Conservation (phyloP, 176 grass and related monocot genomes). For the Secale cereale region DNA sequence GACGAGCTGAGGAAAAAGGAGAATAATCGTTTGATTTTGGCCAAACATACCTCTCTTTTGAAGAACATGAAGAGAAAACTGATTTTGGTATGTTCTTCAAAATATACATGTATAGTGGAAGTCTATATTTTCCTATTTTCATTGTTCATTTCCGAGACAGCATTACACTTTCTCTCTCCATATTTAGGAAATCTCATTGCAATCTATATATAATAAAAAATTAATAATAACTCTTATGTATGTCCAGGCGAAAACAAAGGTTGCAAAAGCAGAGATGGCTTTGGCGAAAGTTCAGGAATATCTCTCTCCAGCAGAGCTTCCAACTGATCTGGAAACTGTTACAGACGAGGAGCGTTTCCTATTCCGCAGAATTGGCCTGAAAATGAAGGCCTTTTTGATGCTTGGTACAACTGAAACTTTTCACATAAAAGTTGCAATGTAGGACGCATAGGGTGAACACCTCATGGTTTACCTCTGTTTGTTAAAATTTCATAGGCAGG, state of each 20-base stretch:
- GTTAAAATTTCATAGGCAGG: conserved; percentile 48
- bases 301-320: conserved; percentile 67
- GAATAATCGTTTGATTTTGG: conserved; percentile 56
- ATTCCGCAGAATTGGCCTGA: conserved; percentile 75
- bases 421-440: conserved; percentile 22
- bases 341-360: conserved; percentile 86
- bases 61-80: conserved; percentile 80
- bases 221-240: conserved; percentile 9
- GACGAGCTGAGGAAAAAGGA: conserved; percentile 55
- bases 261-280: conserved; percentile 85
- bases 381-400: conserved; percentile 78
- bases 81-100: conserved; percentile 51
- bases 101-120: conserved; percentile 8
- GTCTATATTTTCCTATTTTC: conserved; percentile 3
- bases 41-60: conserved; percentile 74
- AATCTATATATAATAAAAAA: conserved; percentile 6
- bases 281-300: conserved; percentile 80
- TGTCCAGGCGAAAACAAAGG: conserved; percentile 71
- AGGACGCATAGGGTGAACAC: conserved; percentile 18
- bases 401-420: conserved; percentile 52
- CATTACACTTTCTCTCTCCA: not conserved
- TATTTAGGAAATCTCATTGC: not conserved
- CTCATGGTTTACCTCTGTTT: not conserved
- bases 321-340: conserved; percentile 88
- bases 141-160: not conserved